Evolutionary conservation across 2,329 filamentous ascomycete genomes (phyloP).

Genomic region (Zymoseptoria crescenta): DNA sequence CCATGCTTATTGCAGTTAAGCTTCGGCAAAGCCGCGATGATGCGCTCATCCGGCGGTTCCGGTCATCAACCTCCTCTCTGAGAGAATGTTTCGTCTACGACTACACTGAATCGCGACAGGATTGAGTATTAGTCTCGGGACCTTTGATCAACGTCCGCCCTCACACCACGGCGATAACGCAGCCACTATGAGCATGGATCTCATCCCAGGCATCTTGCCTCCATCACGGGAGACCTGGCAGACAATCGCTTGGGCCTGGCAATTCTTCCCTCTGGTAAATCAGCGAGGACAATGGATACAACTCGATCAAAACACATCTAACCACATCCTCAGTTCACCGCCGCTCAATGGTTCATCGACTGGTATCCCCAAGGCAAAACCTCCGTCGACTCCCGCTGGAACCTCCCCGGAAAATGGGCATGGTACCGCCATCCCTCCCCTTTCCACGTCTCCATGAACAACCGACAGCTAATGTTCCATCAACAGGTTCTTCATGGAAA

Average conservation of each 20-base stretch:
- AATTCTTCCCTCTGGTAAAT: constrained; percentile 44
- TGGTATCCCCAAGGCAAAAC: constrained; percentile 95
- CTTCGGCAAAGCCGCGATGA: background rate
- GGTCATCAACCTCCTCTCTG: background rate
- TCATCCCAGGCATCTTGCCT: constrained; percentile 40
- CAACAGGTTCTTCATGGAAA: constrained; percentile 78
- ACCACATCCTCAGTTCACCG: constrained; percentile 50
- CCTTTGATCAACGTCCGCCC: too few species aligned
- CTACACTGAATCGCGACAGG: background rate
- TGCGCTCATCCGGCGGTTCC: background rate
- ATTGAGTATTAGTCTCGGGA: background rate
- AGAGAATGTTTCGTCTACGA: background rate
- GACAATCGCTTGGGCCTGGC: constrained; percentile 37
- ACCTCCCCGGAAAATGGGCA: constrained; percentile 78
- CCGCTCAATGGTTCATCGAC: constrained; percentile 64
- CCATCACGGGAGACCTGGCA: constrained; percentile 46
- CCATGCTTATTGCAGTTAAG: background rate
- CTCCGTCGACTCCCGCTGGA: constrained; percentile 63
- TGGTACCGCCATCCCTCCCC: background rate
- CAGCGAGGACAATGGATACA: constrained; percentile 7
- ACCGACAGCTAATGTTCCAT: background rate
- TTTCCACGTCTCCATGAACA: too few species aligned
- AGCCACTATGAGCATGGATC: constrained; percentile 30
- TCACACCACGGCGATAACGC: background rate
- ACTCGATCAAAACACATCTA: constrained; percentile 6